Percentiles rank a stretch among this genome's conserved stretches.
These are phyloP conservation scores for Nakazawaea laoshanensis DNA, from an alignment of 805 yeast species.

Conservation along the genomic window DNA sequence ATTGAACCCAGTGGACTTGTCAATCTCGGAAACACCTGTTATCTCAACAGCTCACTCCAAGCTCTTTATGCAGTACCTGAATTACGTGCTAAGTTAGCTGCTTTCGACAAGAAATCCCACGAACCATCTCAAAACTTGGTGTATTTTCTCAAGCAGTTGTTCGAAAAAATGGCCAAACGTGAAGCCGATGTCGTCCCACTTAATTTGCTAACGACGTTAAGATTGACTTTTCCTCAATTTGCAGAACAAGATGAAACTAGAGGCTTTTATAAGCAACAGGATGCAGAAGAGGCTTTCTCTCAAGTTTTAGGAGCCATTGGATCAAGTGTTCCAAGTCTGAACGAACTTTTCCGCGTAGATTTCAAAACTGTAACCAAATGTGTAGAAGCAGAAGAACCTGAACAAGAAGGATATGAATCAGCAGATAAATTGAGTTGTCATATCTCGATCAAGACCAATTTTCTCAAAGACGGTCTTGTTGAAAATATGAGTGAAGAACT, in stretches of 20 bases:
- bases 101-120: slow-evolving; percentile 12
- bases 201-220: slow-evolving; percentile 53
- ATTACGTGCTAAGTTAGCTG: slow-evolving; percentile 23
- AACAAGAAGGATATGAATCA: slow-evolving; percentile 37
- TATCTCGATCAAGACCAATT: slow-evolving; percentile 77
- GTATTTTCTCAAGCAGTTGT: slow-evolving; percentile 30
- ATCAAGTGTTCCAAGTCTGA: slow-evolving; percentile 39
- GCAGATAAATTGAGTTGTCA: slow-evolving; percentile 82
- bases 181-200: slow-evolving; percentile 53
- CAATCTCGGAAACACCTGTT: slow-evolving; percentile 73
- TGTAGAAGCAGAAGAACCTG: slow-evolving; percentile 41
- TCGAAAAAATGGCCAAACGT: slow-evolving; percentile 34
- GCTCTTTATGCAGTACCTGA: slow-evolving; percentile 40
- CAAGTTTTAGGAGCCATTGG: slow-evolving; percentile 55
- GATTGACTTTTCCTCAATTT: slow-evolving; percentile 79
- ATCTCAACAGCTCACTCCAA: slow-evolving; percentile 64
- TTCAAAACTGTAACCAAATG: slow-evolving; percentile 61
- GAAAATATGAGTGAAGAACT: slow-evolving; percentile 68
- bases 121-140: slow-evolving; percentile 18
- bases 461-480: slow-evolving; percentile 75
- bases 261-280: slow-evolving; percentile 88
- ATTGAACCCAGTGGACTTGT: slow-evolving; percentile 56
- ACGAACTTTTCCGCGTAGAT: slow-evolving; percentile 53
- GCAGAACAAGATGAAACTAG: slow-evolving; percentile 58
- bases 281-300: slow-evolving; percentile 94